Evolutionary conservation across 495 filamentous ascomycete genomes (phyloP), one percentile per base, ranked within the genome.

Genomic region (Durotheca rogersii): DNA sequence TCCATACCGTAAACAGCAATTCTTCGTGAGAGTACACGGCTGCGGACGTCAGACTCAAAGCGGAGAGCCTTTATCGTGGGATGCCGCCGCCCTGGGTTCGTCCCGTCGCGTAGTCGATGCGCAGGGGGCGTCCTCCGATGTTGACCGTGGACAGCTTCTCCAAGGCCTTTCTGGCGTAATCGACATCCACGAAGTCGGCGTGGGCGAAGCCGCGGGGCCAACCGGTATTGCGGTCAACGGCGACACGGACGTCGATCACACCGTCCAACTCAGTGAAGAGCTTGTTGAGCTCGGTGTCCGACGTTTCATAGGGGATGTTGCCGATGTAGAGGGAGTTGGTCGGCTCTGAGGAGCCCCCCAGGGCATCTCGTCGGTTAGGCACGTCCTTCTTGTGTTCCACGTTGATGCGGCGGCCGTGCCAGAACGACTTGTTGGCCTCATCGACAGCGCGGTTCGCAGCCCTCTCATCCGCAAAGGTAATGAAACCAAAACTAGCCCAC

Each of bases 181-280:
- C 68, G 7, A 84, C 55, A 60, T 87, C 80, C 14, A 75, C 47
- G 64, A 98, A 98, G 60, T 96, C 92, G 15, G 83, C 88, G 64
- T 97, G 93, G 7, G 84, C 86, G 61, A 95, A 98, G 36, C 93
- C 93, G 56, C 88, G 80, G 12, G 87, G 88, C 67, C 88, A 84
- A 10, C 93, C 92, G 4, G 90, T 92, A 17, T 85, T 80, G 42
- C 89, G 81, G 68, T 98, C 93, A 53, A 96, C 87, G 29, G 93
- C 87, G 23, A 98, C 84, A 35, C 93, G 82, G 23, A 98, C 83
- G 57, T 96, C 91, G 45, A 78, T 67, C 16, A 93, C 77, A 63
- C 88, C 86, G 23, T 74, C 68, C 31, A 96, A 70, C 10, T 82
- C 80, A 32, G 75, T 67, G 75, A 98, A 94, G 19, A 96, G 69